Evolutionary conservation across 2,329 filamentous ascomycete genomes (phyloP).

Genomic region (Fusarium agapanthi): DNA sequence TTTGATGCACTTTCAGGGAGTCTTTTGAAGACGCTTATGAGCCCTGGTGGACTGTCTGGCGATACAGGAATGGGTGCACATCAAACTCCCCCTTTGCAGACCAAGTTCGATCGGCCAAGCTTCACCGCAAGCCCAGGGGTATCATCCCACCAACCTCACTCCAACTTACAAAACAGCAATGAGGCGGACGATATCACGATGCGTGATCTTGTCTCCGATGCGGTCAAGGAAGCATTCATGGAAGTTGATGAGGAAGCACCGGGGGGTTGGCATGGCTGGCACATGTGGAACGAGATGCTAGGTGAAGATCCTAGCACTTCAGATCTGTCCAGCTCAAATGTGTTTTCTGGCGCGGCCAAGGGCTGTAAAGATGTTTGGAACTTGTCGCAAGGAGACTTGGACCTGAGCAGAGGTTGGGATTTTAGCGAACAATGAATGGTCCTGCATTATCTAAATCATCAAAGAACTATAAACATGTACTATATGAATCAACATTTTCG

Average conservation of each 20-base stretch:
- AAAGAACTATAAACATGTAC: no score
- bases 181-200: not conserved
- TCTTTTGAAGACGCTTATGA: not conserved
- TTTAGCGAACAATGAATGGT: not conserved
- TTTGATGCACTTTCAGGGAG: not conserved
- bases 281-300: not conserved
- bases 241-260: not conserved
- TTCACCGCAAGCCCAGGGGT: not conserved
- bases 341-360: not conserved
- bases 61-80: not conserved
- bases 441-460: not conserved
- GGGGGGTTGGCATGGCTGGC: not conserved
- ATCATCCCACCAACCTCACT: not conserved
- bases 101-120: not conserved
- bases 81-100: not conserved
- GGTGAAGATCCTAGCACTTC: not conserved
- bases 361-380: not conserved
- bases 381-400: not conserved
- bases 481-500: no score
- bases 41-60: not conserved
- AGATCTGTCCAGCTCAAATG: not conserved
- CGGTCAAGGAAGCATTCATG: not conserved
- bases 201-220: not conserved
- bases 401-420: not conserved
- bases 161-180: accelerated